Base-by-base conservation (phyloP, 1,139 yeast genomes). In the Candida buenavistaensis region DNA sequence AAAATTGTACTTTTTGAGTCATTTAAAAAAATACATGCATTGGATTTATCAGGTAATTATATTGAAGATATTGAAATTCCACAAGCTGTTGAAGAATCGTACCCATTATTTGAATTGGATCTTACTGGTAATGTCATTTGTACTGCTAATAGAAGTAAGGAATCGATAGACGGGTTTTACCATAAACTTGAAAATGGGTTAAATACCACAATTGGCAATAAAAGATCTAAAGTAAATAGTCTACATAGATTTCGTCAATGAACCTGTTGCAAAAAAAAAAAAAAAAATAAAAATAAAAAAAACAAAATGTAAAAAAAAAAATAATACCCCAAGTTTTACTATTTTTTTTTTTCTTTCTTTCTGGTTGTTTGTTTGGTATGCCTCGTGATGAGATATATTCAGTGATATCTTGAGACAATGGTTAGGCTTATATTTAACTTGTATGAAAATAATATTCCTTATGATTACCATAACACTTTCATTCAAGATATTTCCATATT, bases 161-260 rank as follows among this genome's bases (percentile, higher is more conserved):
- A 21, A 39, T 15, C 30, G 4, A 33, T 48, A 5, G 44, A 39
- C 6, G 39, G 42, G 11, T 59, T 62, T 30, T 63, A 62, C 40
- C 45, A 45, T n/a, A 37, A 41, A 1, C 37, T 63, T 19, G 64
- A 59, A 30, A 12, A 14, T 2, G 49, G 53, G 6, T 41, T 62
- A n/a, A 57, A 58, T 0, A 45, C 52, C 7, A 35, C 36, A 23
- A 57, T 55, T 3, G 35, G 24, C 8, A 30, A 22, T 21, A 29
- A 34, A 23, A 57, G 56, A 36, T 56, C 49, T 35, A 57, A 58
- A 38, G 50, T 60, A 7, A 60, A 59, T 41, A 48, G 56, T 28
- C 38, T 52, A 23, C 68, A 61, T 41, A 42, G 26, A 15, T 55
- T 59, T 15, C 15, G 29, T 4, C n/a, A 24, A n/a, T n/a, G n/a